Percentiles rank a stretch among this genome's conserved stretches.
phyloP scores from a whole-genome alignment of 2,329 filamentous ascomycete species.

The Cladophialophora bantiana region DNA sequence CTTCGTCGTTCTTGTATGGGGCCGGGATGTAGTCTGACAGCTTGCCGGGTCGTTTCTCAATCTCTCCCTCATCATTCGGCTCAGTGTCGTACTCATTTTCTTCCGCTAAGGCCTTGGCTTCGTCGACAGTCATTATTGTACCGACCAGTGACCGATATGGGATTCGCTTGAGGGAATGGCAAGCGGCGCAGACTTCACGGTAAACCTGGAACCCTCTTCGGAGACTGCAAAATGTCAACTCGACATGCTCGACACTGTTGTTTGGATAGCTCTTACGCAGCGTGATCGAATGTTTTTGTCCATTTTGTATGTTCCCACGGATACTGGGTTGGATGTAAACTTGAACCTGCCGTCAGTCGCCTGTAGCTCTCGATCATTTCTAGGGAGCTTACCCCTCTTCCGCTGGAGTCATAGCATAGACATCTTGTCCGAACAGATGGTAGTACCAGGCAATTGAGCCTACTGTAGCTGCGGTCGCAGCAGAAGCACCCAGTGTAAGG shows the following conservation, averaged over 20 bases:
- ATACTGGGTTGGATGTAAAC: slow-evolving; percentile 89
- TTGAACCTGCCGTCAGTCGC: slow-evolving; percentile 54
- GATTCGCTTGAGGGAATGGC: slow-evolving; percentile 94
- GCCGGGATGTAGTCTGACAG: slow-evolving; percentile 94
- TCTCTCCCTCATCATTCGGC: slow-evolving; percentile 96
- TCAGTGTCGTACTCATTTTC: slow-evolving; percentile 99
- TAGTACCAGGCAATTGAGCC: slow-evolving; percentile 97
- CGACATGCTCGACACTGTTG: slow-evolving; percentile 25
- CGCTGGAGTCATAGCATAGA: slow-evolving; percentile 86
- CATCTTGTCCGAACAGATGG: slow-evolving; percentile 88
- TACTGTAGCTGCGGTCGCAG: slow-evolving; percentile 83
- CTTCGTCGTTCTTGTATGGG: slow-evolving; percentile 99
- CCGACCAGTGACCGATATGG: slow-evolving; percentile 94
- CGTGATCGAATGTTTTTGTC: slow-evolving; percentile 96
- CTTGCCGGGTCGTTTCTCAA: slow-evolving; percentile 98
- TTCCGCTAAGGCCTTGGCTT: slow-evolving; percentile 96
- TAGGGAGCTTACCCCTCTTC: slow-evolving; percentile 87
- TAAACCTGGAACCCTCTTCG: slow-evolving; percentile 99
- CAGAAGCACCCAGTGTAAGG: slow-evolving; percentile 84
- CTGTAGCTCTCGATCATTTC: slow-evolving; percentile 38
- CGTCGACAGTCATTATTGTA: slow-evolving; percentile 90
- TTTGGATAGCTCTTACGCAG: slow-evolving; percentile 72
- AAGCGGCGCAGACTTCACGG: slow-evolving; percentile 95
- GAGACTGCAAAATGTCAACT: slow-evolving; percentile 65
- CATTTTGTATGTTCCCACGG: slow-evolving; percentile 95